Conservation (phyloP, 192 early-diverging fungal species). For the Entomortierella parvispora region DNA sequence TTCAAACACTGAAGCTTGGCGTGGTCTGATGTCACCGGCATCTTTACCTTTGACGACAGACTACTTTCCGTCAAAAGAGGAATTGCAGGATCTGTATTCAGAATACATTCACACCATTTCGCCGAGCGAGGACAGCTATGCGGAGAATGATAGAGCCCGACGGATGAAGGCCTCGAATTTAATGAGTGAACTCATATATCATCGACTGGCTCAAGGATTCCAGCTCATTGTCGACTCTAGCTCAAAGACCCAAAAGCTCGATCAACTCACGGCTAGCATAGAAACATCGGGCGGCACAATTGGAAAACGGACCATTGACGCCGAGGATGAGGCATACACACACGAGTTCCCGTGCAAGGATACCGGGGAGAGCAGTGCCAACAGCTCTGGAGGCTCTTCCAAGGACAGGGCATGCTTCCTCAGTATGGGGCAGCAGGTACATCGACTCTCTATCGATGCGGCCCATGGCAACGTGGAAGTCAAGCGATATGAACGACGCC, state of each 20-base stretch:
- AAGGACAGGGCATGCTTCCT: slow-evolving; percentile 71
- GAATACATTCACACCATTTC: slow-evolving; percentile 83
- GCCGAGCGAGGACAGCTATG: slow-evolving; percentile 59
- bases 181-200: slow-evolving; percentile 86
- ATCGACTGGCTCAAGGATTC: slow-evolving; percentile 93
- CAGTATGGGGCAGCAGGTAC: slow-evolving; percentile 92
- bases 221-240: slow-evolving; percentile 75
- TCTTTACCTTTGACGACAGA: slow-evolving; percentile 94
- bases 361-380: neutral
- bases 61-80: slow-evolving; percentile 76
- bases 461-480: slow-evolving; percentile 79
- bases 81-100: slow-evolving; percentile 74
- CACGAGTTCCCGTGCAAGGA: slow-evolving; percentile 44
- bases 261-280: neutral
- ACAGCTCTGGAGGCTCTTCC: neutral
- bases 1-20: slow-evolving; percentile 77
- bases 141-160: slow-evolving; percentile 50
- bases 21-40: slow-evolving; percentile 91
- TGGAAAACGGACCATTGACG: slow-evolving; percentile 2
- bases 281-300: neutral
- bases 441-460: slow-evolving; percentile 79
- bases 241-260: slow-evolving; percentile 3
- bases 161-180: slow-evolving; percentile 59
- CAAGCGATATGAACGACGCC: slow-evolving; percentile 82
- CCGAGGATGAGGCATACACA: slow-evolving; percentile 9